Evolutionary conservation across 306 rosid species (phyloP).

Genomic region (Ammopiptanthus mongolicus): DNA sequence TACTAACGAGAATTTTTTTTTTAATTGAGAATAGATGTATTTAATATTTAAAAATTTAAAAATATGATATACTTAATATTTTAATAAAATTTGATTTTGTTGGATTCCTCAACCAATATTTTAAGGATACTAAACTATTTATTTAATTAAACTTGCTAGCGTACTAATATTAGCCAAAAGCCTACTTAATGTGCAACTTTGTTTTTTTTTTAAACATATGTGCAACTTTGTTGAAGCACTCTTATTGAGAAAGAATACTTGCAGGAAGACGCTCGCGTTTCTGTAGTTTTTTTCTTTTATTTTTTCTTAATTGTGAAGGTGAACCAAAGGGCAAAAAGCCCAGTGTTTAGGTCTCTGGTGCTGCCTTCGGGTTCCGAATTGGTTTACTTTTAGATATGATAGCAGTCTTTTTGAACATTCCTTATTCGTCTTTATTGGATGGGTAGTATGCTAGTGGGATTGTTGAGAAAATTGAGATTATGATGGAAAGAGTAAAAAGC

Average conservation of each 20-base stretch:
- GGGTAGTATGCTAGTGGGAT: neutral
- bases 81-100: too few species aligned
- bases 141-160: neutral
- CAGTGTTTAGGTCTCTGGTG: neutral
- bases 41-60: too few species aligned
- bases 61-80: too few species aligned
- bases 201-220: too few species aligned
- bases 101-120: too few species aligned
- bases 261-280: neutral
- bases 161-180: conserved; percentile 14
- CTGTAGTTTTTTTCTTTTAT: neutral
- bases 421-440: neutral
- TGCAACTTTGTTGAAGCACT: neutral
- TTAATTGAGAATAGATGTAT: too few species aligned
- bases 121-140: too few species aligned
- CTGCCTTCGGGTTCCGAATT: neutral
- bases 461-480: neutral
- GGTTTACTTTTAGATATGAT: conserved; percentile 11
- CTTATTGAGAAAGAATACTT: neutral
- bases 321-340: neutral
- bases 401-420: conserved; percentile 15
- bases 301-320: neutral
- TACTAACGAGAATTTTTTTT: too few species aligned
- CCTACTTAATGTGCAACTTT: neutral
- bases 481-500: neutral